phyloP scores from a whole-genome alignment of 2,329 filamentous ascomycete species.

The Rugonectria rugulosa region DNA sequence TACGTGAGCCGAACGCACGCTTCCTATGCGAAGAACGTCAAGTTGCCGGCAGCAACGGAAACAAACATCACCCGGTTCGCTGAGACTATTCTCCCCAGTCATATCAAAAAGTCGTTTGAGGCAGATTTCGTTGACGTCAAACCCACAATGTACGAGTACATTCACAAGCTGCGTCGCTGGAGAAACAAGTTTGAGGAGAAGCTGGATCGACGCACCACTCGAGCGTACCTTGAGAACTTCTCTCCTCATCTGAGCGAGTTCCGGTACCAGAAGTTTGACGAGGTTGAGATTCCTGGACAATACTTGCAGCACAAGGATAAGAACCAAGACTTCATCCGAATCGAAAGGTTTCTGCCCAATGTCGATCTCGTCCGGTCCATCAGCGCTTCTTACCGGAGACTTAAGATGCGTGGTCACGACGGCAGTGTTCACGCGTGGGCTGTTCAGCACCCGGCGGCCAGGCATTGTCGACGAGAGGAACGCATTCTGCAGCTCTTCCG shows the following conservation, averaged over 20 bases:
- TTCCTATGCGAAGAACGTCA: constrained; percentile 89
- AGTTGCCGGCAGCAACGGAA: constrained; percentile 88
- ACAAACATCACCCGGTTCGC: constrained; percentile 97
- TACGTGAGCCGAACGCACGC: constrained; percentile 89
- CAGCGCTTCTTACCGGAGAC: constrained; percentile 86
- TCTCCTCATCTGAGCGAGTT: constrained; percentile 96
- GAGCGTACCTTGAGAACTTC: constrained; percentile 80
- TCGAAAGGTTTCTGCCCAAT: constrained; percentile 94
- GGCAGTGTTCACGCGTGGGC: constrained; percentile 97
- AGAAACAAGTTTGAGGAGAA: constrained; percentile 98
- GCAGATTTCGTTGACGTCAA: constrained; percentile 96
- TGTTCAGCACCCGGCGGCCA: constrained; percentile 92
- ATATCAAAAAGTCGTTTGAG: constrained; percentile 96
- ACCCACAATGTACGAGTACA: constrained; percentile 98
- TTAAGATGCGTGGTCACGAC: constrained; percentile 97
- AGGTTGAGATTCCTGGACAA: constrained; percentile 96
- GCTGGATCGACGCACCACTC: constrained; percentile 81
- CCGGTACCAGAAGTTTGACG: constrained; percentile 96
- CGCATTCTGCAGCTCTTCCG: constrained; percentile 95
- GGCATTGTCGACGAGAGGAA: constrained; percentile 93
- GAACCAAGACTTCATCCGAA: constrained; percentile 97
- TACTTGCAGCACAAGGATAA: constrained; percentile 98
- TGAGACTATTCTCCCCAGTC: constrained; percentile 91
- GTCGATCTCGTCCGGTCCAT: constrained; percentile 93
- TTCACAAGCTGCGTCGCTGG: constrained; percentile 95